phyloP scores from a whole-genome alignment of 768 basidiomycete species.

The Tylopilus vinaceipallidus region DNA sequence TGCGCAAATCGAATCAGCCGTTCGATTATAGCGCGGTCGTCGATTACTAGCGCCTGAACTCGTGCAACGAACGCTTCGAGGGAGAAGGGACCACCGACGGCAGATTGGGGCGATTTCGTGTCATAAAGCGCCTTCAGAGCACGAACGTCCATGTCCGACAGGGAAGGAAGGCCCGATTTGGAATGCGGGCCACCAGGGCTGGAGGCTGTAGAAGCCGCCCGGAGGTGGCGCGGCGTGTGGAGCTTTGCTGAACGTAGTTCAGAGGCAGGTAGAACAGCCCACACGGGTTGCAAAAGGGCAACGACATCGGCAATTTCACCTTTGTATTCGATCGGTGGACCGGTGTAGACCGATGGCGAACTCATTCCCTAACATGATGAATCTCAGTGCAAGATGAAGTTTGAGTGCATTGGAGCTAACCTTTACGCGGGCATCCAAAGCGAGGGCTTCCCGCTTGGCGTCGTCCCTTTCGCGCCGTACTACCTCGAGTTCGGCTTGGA shows the following conservation, averaged over 20 bases:
- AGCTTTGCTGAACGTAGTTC: constrained; percentile 76
- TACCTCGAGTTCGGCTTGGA: constrained; percentile 57
- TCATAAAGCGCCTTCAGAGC: constrained; percentile 82
- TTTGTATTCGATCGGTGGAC: constrained; percentile 31
- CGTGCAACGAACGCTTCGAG: constrained; percentile 75
- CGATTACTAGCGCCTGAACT: constrained; percentile 77
- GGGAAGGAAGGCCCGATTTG: constrained; percentile 43
- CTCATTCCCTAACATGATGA: constrained; percentile 23
- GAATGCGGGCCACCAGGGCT: constrained; percentile 31
- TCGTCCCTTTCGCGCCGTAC: constrained; percentile 51
- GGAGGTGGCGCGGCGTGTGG: constrained; percentile 45
- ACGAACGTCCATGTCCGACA: constrained; percentile 84
- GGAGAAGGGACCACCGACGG: constrained; percentile 45
- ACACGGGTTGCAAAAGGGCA: constrained; percentile 67
- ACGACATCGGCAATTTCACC: constrained; percentile 56
- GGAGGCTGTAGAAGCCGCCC: constrained; percentile 42
- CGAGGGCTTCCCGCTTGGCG: constrained; percentile 40
- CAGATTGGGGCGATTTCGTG: constrained; percentile 29
- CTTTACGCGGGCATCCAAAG: constrained; percentile 40
- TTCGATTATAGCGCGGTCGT: constrained; percentile 83
- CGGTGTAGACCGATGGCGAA: constrained; percentile 20
- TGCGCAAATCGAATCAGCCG: constrained; percentile 81
- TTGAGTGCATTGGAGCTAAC: constrained; percentile 19
- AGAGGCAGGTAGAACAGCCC: constrained; percentile 80
- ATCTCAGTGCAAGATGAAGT: constrained; percentile 1